These are phyloP conservation scores for Microsporum audouinii DNA, from an alignment of 2,329 filamentous ascomycete genomes.

Conservation along the genomic window DNA sequence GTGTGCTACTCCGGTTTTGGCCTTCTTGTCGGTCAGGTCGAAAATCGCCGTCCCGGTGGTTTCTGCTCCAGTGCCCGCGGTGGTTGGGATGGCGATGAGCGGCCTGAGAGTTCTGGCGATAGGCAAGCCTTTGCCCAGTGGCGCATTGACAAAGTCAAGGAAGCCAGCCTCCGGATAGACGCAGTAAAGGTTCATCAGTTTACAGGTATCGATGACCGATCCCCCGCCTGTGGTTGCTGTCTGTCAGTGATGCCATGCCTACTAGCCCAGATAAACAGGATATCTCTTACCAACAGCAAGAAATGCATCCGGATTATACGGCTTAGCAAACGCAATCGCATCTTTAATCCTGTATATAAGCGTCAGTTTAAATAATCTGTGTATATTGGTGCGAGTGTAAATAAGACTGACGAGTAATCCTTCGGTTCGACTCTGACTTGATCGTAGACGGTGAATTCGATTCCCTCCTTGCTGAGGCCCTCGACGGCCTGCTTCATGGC, in stretches of 20 bases:
- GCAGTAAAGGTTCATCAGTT: constrained; percentile 95
- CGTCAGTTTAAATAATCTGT: not conserved
- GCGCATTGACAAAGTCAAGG: constrained; percentile 94
- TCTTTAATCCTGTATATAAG: constrained; percentile 56
- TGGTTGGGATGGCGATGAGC: constrained; percentile 73
- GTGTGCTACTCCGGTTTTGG: constrained; percentile 93
- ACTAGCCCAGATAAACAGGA: too few relatives aligned
- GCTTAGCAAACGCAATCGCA: constrained; percentile 76
- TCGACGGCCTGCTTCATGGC: constrained; percentile 85
- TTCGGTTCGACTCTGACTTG: constrained; percentile 81
- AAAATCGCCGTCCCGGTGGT: constrained; percentile 98
- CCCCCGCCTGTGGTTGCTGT: constrained; percentile 46
- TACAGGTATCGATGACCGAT: constrained; percentile 95
- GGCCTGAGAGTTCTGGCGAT: constrained; percentile 61
- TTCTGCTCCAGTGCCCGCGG: constrained; percentile 78
- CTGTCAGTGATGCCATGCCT: constrained; percentile 7
- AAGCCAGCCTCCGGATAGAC: constrained; percentile 87
- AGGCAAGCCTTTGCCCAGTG: constrained; percentile 70
- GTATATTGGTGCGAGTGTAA: not conserved
- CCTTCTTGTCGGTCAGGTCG: constrained; percentile 75
- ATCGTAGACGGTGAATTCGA: constrained; percentile 71
- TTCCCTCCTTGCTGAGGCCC: constrained; percentile 63
- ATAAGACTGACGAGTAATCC: constrained; percentile 63
- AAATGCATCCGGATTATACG: constrained; percentile 74
- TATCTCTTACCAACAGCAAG: constrained; percentile 61